Conservation (phyloP, 2,329 filamentous ascomycete genomes). For the Dothiorella sarmentorum region DNA sequence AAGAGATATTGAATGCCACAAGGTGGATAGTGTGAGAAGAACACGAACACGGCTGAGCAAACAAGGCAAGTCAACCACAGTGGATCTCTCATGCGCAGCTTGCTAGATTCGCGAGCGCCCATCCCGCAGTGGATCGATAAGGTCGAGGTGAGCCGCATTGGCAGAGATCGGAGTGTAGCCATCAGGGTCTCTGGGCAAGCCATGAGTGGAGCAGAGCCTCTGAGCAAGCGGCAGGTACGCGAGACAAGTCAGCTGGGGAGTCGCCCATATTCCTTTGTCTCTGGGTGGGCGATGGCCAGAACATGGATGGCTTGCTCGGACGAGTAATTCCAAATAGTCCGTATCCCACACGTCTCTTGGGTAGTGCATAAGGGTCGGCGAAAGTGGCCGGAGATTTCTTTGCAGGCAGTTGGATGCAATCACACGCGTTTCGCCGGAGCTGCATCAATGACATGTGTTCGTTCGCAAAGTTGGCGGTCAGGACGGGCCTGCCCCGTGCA, state of each 20-base stretch:
- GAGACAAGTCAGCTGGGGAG: conserved; percentile 10
- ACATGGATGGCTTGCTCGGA: neutral
- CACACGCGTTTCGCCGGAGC: conserved; percentile 11
- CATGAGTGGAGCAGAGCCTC: neutral
- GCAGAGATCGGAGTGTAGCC: neutral
- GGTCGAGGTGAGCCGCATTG: conserved; percentile 5
- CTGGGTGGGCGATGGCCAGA: conserved; percentile 5
- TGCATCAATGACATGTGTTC: conserved; percentile 6
- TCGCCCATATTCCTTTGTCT: conserved; percentile 9
- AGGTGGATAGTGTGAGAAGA: neutral
- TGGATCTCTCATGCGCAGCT: conserved; percentile 6
- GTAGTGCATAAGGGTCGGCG: conserved; percentile 14
- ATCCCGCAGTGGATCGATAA: conserved; percentile 12
- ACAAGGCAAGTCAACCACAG: conserved; percentile 3
- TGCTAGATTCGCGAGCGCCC: conserved; percentile 11
- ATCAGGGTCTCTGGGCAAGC: conserved; percentile 1
- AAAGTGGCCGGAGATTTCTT: conserved; percentile 4
- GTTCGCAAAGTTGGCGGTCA: conserved; percentile 9
- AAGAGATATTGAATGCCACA: neutral
- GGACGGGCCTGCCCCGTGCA: conserved; percentile 6
- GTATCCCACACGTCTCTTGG: neutral
- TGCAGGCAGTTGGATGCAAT: neutral
- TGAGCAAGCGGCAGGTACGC: conserved; percentile 10
- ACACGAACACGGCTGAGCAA: neutral
- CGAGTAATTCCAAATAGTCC: neutral